Evolutionary conservation across 371 early-diverging fungal genomes (phyloP).

Genomic region (Syncephalastrum contaminatum): DNA sequence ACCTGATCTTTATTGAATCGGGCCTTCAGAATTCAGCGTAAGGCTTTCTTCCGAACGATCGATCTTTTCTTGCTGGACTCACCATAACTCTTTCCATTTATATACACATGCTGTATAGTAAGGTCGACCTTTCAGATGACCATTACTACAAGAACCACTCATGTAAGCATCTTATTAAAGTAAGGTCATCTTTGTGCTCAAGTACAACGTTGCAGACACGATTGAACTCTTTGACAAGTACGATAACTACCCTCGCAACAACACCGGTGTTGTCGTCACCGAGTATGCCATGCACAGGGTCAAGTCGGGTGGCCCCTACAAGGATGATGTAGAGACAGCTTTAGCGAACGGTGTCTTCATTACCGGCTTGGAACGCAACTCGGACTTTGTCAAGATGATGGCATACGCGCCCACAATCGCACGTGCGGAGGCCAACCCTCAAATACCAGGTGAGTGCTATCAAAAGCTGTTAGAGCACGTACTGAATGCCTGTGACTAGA

Average conservation of each 20-base stretch:
- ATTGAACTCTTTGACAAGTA: conserved; percentile 8
- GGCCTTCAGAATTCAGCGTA: conserved; percentile 7
- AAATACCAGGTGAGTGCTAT: too few relatives aligned
- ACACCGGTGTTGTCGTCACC: conserved; percentile 14
- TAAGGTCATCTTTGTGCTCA: not conserved
- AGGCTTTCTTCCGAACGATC: too few relatives aligned
- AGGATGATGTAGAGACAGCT: conserved; percentile 16
- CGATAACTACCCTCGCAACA: conserved; percentile 23
- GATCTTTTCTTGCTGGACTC: too few relatives aligned
- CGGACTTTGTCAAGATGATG: conserved; percentile 23
- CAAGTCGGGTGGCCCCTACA: not conserved
- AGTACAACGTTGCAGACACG: too few relatives aligned
- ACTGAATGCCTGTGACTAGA: conserved; percentile 6
- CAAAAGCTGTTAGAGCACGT: too few relatives aligned
- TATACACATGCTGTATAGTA: too few relatives aligned
- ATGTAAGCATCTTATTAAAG: too few relatives aligned
- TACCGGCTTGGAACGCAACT: conserved; percentile 22
- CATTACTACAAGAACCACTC: conserved; percentile 5
- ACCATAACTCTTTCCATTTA: too few relatives aligned
- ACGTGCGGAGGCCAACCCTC: conserved; percentile 1
- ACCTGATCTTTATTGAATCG: conserved; percentile 15
- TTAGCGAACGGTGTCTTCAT: conserved; percentile 22
- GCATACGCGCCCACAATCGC: conserved; percentile 23
- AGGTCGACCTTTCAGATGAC: conserved; percentile 2
- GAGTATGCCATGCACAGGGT: conserved; percentile 16